These are phyloP conservation scores for Lycium ferocissimum DNA, from an alignment of 257 asterid genomes.

Conservation along the genomic window DNA sequence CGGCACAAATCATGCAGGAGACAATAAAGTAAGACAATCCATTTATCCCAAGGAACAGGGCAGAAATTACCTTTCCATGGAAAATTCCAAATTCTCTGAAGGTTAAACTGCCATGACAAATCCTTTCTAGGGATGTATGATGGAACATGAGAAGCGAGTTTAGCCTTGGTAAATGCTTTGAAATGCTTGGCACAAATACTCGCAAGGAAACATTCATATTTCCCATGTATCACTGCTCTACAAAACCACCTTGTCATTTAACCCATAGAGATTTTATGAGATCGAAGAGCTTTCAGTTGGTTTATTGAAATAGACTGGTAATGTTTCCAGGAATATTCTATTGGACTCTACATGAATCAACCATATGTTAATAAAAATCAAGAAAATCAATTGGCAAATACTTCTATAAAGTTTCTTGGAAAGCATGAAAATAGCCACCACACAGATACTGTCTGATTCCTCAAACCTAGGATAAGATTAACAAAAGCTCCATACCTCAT, in stretches of 20 bases:
- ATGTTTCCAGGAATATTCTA: too few relatives aligned
- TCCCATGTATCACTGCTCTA: not conserved
- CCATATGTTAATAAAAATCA: too few relatives aligned
- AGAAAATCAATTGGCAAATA: too few relatives aligned
- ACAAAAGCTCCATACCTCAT: not conserved
- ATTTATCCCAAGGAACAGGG: too few relatives aligned
- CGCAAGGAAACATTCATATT: slow-evolving; percentile 37
- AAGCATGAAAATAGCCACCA: not conserved
- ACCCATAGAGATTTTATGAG: not conserved
- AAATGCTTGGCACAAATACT: slow-evolving; percentile 72
- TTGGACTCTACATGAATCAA: too few relatives aligned
- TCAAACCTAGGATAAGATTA: not conserved
- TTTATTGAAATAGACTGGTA: too few relatives aligned
- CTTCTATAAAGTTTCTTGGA: not conserved
- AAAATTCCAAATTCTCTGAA: too few relatives aligned
- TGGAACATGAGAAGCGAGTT: slow-evolving; percentile 61
- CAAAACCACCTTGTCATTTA: too few relatives aligned
- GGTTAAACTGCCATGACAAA: too few relatives aligned
- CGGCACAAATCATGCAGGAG: not conserved
- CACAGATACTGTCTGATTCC: slow-evolving; percentile 9
- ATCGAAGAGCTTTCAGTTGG: too few relatives aligned
- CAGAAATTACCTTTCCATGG: too few relatives aligned
- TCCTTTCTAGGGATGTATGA: slow-evolving; percentile 53
- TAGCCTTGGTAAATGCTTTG: slow-evolving; percentile 71
- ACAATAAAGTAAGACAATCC: not conserved